Conservation (phyloP, 163 green algal genomes). For the Chloromonas sp. region DNA sequence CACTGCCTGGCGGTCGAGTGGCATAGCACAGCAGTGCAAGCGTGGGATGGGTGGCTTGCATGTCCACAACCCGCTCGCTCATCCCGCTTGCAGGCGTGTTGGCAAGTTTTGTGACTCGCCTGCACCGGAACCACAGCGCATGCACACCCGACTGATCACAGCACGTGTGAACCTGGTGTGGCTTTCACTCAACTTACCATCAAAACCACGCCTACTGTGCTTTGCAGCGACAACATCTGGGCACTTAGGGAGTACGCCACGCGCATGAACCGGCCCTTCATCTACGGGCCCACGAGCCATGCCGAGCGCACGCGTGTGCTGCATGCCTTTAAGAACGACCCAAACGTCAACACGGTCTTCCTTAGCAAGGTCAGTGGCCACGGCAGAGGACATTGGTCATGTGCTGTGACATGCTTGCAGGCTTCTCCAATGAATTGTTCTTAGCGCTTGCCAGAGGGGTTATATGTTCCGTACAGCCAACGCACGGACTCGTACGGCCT, state of each 20-base stretch:
- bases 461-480: too few species aligned
- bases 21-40: neutral
- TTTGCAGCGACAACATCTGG: slow-evolving; percentile 97
- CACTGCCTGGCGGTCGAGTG: too few species aligned
- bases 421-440: too few species aligned
- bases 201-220: neutral
- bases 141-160: too few species aligned
- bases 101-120: neutral
- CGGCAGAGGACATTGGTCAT: too few species aligned
- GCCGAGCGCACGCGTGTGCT: slow-evolving; percentile 90
- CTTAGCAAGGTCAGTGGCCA: slow-evolving; percentile 82
- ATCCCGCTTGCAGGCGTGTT: neutral
- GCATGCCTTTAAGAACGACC: slow-evolving; percentile 86
- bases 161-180: too few species aligned
- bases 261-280: slow-evolving; percentile 82
- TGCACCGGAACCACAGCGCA: too few species aligned
- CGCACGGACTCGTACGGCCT: too few species aligned
- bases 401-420: too few species aligned
- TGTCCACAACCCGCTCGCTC: neutral
- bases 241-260: slow-evolving; percentile 90
- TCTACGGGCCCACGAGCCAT: slow-evolving; percentile 91
- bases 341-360: slow-evolving; percentile 95
- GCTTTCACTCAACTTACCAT: too few species aligned
- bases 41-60: neutral
- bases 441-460: too few species aligned